Base-by-base conservation (phyloP, 1,284 basidiomycete genomes). In the Sanguinoderma infundibulare region DNA sequence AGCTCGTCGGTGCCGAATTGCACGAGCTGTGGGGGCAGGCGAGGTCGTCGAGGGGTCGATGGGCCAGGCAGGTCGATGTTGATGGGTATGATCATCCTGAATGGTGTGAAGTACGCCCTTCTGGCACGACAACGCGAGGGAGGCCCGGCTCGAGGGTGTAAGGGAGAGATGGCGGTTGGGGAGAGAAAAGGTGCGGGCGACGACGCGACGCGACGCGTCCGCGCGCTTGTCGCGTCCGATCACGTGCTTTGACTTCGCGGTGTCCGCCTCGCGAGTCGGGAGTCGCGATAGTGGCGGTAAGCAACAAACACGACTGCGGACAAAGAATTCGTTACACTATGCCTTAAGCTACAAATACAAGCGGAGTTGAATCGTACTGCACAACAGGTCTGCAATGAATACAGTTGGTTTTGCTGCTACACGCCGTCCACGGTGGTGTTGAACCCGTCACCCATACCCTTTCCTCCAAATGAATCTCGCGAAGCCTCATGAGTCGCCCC, bases 1-100 rank as follows among this genome's bases (percentile, higher is more conserved):
- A 91, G 69, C 70, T 90, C 90, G 46, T 87, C 83, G 59, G 89
- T 80, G 14, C 89, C 90, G 54, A 92, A 84, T 59, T 82, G 82
- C 1, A 86, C 87, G 22, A 93, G 78, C 0, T 79, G 74, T 5
- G 85, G 78, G 0, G 88, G 84, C 5, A 92, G 81, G 59, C 81
- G 82, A 1, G 73, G 70, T 12, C 69, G 67, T 3, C 73, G 59
- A 42, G 75, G 70, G 5, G 70, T 65, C 14, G 78, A 73, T 1
- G 62, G 57, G 0, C 57, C 59, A 0, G 60, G 59, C 5, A 64
- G 42, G 10, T 61, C 54, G 32, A 72, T 49, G 52, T 72, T 69
- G 28, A 75, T 57, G n/a, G 67, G 66, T n/a, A 75, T 69, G 14
- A 73, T 67, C 73, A 75, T 75, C 24, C 30, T 50, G 14, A 22